These are phyloP conservation scores for Asterionellopsis glacialis DNA, from an alignment of 108 stramenopile genomes.

Conservation along the genomic window DNA sequence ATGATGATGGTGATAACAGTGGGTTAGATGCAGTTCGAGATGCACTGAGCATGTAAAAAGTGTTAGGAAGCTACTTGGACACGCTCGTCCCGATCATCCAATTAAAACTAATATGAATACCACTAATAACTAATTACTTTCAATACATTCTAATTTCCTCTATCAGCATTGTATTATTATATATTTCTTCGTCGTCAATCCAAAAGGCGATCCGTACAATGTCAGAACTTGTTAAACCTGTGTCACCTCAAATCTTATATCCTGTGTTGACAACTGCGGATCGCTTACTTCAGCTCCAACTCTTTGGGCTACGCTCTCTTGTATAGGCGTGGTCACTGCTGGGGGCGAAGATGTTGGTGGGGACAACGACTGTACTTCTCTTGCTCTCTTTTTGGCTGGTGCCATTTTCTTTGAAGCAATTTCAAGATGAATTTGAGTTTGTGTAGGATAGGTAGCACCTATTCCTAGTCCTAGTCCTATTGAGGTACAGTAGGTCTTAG, in stretches of 20 bases:
- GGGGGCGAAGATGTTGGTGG: too few relatives aligned
- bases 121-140: not conserved
- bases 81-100: not conserved
- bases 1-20: not conserved
- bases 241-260: too few relatives aligned
- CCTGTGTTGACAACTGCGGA: too few relatives aligned
- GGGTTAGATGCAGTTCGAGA: constrained; percentile 24
- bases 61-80: not conserved
- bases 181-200: too few relatives aligned
- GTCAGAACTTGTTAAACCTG: too few relatives aligned
- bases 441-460: constrained; percentile 83
- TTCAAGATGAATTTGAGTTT: constrained; percentile 84
- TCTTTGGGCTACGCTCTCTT: too few relatives aligned
- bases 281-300: too few relatives aligned
- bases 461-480: too few relatives aligned
- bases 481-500: too few relatives aligned
- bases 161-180: too few relatives aligned
- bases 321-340: too few relatives aligned
- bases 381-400: not conserved
- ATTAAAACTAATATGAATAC: not conserved
- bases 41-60: constrained; percentile 15
- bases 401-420: constrained; percentile 20
- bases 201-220: too few relatives aligned
- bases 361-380: not conserved
- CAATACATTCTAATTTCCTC: not conserved